Base-by-base conservation (phyloP, 2,329 filamentous ascomycete species). In the Akanthomyces muscarius region DNA sequence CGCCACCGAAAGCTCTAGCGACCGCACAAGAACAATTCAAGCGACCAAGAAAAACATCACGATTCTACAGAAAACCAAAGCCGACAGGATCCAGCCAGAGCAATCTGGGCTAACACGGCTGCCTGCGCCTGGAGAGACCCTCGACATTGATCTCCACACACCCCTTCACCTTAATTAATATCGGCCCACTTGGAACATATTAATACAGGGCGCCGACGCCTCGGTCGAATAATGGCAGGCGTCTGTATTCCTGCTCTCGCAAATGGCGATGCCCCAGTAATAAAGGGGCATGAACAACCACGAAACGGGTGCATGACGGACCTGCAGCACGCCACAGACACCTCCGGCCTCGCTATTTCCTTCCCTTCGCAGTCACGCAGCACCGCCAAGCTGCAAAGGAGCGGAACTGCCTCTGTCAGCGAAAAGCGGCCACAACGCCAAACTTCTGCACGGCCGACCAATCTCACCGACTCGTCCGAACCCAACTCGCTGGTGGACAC, bases 141-240 rank as follows among this genome's bases (percentile, higher is more conserved):
- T 52, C 13, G 25, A 45, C 53, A 33, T 33, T 23, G 44, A 41
- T n/a, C 61, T 42, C 61, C 61, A 52, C 54, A 38, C 21, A 36
- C 16, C 48, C 54, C 33, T 62, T 55, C 42, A 62, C 53, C 54
- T 58, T 47, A 47, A 63, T 63, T 47, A 30, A 63, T 50, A 56
- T n/a, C 38, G 61, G 47, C 47, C 61, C 61, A 63, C 61, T 52
- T 63, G 47, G 45, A 38, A 16, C 38, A 45, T 58, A 58, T 57
- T 52, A 52, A 52, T 42, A 36, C 54, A 51, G 51, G 53, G 30
- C n/a, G 33, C 36, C 13, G 45, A 61, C 58, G 58, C 48, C 48
- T 55, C 36, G 44, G 11, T 47, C 41, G 33, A 18, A 60, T 33
- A 36, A 63, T 63, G 62, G 55, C 47, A 59, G 62, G 62, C 62